Evolutionary conservation across 805 yeast genomes (phyloP).

Genomic region (Pichia kluyveri): DNA sequence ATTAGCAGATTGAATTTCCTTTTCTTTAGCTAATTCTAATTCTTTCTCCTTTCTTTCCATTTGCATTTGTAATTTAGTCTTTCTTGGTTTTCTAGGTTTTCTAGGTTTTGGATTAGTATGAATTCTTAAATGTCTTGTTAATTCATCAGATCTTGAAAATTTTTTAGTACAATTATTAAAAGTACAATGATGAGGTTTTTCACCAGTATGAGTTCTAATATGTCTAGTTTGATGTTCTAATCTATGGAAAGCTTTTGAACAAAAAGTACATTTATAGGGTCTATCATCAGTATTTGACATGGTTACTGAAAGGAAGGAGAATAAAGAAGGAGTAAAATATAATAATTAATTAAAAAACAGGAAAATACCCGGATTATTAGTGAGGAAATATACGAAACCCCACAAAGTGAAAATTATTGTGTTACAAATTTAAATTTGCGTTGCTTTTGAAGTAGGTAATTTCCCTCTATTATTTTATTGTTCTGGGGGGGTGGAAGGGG

Average conservation of each 20-base stretch:
- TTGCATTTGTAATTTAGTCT: conserved; percentile 11
- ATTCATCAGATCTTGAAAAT: conserved; percentile 64
- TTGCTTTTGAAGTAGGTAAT: too few relatives aligned
- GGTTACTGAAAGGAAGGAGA: background rate
- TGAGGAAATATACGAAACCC: too few relatives aligned
- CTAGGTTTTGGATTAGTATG: conserved; percentile 64
- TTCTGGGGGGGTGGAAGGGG: too few relatives aligned
- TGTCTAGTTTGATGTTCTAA: conserved; percentile 75
- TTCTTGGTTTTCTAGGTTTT: conserved; percentile 35
- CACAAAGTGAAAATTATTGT: too few relatives aligned
- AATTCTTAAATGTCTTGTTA: conserved; percentile 64
- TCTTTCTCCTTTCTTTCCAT: background rate
- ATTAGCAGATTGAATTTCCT: too few relatives aligned
- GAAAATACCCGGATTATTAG: too few relatives aligned
- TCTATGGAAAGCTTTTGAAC: conserved; percentile 67
- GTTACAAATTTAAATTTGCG: too few relatives aligned
- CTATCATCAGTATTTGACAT: conserved; percentile 32
- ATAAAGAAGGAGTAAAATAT: background rate
- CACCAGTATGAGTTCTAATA: conserved; percentile 74
- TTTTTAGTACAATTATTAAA: conserved; percentile 62
- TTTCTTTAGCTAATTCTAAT: too few relatives aligned
- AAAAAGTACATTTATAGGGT: conserved; percentile 68
- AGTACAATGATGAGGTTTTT: conserved; percentile 70
- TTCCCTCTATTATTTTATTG: too few relatives aligned
- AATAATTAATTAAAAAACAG: too few relatives aligned